Conservation (phyloP, 768 basidiomycete genomes). For the Postia placenta region DNA sequence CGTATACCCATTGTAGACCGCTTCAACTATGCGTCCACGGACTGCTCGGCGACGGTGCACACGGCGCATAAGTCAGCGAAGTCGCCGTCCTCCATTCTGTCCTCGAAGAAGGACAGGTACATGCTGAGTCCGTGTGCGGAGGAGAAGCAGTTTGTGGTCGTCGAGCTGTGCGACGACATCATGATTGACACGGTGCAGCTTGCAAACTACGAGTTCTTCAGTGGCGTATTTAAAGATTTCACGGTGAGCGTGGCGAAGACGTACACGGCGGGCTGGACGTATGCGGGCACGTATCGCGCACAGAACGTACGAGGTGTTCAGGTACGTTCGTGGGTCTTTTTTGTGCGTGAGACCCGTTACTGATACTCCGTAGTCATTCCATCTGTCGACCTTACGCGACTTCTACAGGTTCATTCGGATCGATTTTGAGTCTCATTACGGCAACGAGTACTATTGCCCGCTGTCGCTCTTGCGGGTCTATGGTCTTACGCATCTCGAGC, state of each 20-base stretch:
- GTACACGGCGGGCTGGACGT: constrained; percentile 40
- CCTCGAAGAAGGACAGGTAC: constrained; percentile 87
- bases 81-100: constrained; percentile 77
- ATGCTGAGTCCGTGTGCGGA: constrained; percentile 91
- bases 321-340: constrained; percentile 37
- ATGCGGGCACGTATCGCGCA: constrained; percentile 79
- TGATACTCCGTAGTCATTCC: constrained; percentile 53
- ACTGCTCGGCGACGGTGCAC: constrained; percentile 93
- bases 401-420: constrained; percentile 94
- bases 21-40: constrained; percentile 90
- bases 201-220: constrained; percentile 98
- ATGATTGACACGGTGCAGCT: constrained; percentile 93
- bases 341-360: neutral
- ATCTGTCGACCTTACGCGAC: constrained; percentile 62
- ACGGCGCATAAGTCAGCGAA: constrained; percentile 76
- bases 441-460: constrained; percentile 95
- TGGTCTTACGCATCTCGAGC: constrained; percentile 92
- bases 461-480: constrained; percentile 89
- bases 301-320: constrained; percentile 90
- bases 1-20: constrained; percentile 75
- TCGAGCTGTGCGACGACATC: constrained; percentile 97
- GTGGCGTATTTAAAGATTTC: constrained; percentile 92
- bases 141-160: constrained; percentile 69
- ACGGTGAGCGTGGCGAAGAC: constrained; percentile 64
- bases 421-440: constrained; percentile 91